These are phyloP conservation scores for Fusarium camptoceras DNA, from an alignment of 2,329 filamentous ascomycete species.

Conservation along the genomic window DNA sequence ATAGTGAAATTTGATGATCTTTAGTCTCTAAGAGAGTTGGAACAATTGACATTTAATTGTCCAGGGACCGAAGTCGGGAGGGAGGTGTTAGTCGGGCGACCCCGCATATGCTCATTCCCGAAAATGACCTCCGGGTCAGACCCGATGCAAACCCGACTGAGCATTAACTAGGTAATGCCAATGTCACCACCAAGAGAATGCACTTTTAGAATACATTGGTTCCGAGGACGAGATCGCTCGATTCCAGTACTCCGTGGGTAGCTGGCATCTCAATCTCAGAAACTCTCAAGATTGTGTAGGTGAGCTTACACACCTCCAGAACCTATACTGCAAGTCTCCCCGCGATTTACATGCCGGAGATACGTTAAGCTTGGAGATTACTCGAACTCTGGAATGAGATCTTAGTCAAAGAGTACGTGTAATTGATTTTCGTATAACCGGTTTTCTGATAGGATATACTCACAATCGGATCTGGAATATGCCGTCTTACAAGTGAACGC, in stretches of 20 bases:
- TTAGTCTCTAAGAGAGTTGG: not conserved
- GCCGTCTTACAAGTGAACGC: not conserved
- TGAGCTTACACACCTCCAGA: not conserved
- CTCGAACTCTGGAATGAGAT: fast-evolving
- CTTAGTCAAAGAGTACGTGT: not conserved
- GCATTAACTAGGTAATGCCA: not conserved
- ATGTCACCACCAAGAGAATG: not conserved
- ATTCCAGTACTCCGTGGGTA: fast-evolving
- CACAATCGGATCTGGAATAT: not conserved
- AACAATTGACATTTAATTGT: not conserved
- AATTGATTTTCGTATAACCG: not conserved
- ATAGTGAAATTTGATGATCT: not conserved
- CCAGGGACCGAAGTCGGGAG: not conserved
- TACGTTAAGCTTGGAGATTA: fast-evolving
- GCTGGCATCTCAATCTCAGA: fast-evolving
- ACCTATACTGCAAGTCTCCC: too few species aligned
- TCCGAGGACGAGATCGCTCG: fast-evolving
- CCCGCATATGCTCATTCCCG: not conserved
- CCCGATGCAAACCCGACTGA: not conserved
- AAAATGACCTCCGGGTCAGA: not conserved
- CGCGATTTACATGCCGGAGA: too few species aligned
- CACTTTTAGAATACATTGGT: too few species aligned
- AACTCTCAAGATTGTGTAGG: not conserved
- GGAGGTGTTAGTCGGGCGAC: not conserved
- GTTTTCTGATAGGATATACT: not conserved